A percentile compares a stretch with the other conserved stretches of the same genome.
Conservation (phyloP, 139 green algal genomes). For the Tetradesmus lagerheimii region DNA sequence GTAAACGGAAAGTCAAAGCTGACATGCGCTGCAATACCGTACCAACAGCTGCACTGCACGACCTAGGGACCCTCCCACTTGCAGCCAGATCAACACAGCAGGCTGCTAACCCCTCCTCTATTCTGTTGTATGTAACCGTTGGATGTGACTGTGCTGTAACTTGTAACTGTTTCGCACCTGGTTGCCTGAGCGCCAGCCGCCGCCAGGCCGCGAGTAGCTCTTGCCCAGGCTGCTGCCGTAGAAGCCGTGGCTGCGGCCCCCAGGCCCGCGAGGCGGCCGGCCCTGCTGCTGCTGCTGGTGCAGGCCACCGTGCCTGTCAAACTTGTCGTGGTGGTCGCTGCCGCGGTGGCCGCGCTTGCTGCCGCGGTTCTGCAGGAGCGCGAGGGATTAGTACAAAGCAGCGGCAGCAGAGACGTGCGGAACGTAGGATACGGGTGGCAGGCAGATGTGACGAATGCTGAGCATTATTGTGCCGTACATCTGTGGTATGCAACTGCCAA, state of each 20-base stretch:
- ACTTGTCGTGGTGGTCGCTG: conserved; percentile 10
- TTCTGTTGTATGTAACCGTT: too few relatives aligned
- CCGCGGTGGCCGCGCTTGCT: not conserved
- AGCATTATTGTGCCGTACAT: too few relatives aligned
- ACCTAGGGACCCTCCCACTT: too few relatives aligned
- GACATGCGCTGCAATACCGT: not conserved
- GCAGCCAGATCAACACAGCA: too few relatives aligned
- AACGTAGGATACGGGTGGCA: too few relatives aligned
- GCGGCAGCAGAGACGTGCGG: too few relatives aligned
- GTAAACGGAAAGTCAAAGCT: too few relatives aligned
- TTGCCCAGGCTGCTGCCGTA: conserved; percentile 69
- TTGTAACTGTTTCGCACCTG: not conserved
- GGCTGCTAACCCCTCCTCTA: too few relatives aligned
- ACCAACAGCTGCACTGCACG: not conserved
- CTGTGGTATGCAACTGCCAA: too few relatives aligned
- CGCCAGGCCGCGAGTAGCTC: conserved; percentile 29
- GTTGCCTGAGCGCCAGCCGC: conserved; percentile 24
- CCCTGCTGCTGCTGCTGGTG: not conserved
- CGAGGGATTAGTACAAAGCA: not conserved
- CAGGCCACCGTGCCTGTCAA: not conserved
- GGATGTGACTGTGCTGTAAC: too few relatives aligned
- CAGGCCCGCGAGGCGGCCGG: not conserved
- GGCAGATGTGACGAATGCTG: too few relatives aligned
- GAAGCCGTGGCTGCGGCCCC: conserved; percentile 46
- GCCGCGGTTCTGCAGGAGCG: not conserved